Evolutionary conservation across 176 grass and related monocot genomes (phyloP).

Genomic region (Raddia guianensis): DNA sequence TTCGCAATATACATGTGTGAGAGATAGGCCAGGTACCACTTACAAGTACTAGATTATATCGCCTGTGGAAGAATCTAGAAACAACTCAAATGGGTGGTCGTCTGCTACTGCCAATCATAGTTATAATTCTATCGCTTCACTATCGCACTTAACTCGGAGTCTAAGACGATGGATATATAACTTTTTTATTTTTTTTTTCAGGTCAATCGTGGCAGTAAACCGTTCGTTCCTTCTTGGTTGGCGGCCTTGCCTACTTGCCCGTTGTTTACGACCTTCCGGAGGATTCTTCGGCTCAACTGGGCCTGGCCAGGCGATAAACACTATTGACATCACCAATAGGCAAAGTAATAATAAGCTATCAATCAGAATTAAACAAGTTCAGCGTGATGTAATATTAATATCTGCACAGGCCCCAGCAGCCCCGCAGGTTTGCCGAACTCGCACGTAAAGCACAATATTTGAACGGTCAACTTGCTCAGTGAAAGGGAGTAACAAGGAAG

Average conservation of each 20-base stretch:
- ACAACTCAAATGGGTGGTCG: not conserved
- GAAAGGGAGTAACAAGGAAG: not conserved
- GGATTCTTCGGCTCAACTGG: conserved; percentile 20
- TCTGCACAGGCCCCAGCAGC: not conserved
- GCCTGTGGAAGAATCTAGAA: conserved; percentile 8
- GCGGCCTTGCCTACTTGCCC: not conserved
- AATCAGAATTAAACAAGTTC: conserved; percentile 29
- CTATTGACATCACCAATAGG: not conserved
- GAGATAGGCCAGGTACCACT: not conserved
- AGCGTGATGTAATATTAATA: conserved; percentile 32
- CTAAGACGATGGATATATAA: not conserved
- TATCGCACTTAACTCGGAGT: not conserved
- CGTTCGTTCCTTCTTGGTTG: not conserved
- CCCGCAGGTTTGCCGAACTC: not conserved
- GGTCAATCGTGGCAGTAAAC: not conserved
- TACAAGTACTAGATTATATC: not conserved
- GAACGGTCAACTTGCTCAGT: not conserved
- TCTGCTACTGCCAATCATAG: conserved; percentile 11
- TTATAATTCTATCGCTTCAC: not conserved
- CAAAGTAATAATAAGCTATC: conserved; percentile 19
- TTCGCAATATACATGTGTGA: not conserved
- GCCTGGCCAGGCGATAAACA: not conserved
- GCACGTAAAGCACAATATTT: conserved; percentile 22
- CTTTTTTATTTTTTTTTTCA: not conserved
- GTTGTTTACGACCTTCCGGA: conserved; percentile 10